Evolutionary conservation across 441 rosid species (phyloP), one percentile per base, ranked within the genome.

Genomic region (Erodium chrysanthum): DNA sequence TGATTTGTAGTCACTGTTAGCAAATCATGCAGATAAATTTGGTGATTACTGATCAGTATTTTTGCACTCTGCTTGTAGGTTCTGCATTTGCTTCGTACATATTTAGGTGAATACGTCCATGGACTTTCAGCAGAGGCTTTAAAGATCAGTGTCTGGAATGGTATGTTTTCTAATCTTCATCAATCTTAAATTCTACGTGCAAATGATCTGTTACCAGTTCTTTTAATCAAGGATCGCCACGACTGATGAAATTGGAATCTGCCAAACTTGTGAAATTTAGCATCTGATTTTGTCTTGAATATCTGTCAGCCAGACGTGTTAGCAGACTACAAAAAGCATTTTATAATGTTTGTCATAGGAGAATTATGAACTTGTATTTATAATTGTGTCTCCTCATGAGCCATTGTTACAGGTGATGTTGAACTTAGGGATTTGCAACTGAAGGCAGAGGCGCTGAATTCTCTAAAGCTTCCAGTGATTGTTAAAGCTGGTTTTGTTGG

Each of bases 401-500:
- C 65, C 64, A 59, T 67, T 62, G 73, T 71, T 77, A 69, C 73
- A 94, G 99, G 99, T 42, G 97, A 94, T 81, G 96, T 94, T 77
- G 92, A 89, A 71, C 96, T 94, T 69, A 91, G 85, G 80, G 97
- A 94, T 83, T 83, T 91, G 80, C 88, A 86, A 62, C 72, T 94
- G 81, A 94, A 91, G 85, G 89, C 96, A 0, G 97, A 94, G 80
- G 97, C 97, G 27, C 82, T 90, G 52, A 94, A 91, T 78, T 82
- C 97, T 12, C 80, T 94, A 68, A 90, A 88, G 71, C 97, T 91
- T 74, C 96, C 96, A 5, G 91, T 91, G 42, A 84, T 88, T 50
- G 97, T 90, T 63, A 91, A 90, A 90, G 96, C 96, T 70, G 97
- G 99, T 79, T 94, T 94, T 84, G 85, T 94, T 66, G 97, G 99